Base-by-base conservation (phyloP, 2,329 filamentous ascomycete species). In the Leptodontidium sp. region DNA sequence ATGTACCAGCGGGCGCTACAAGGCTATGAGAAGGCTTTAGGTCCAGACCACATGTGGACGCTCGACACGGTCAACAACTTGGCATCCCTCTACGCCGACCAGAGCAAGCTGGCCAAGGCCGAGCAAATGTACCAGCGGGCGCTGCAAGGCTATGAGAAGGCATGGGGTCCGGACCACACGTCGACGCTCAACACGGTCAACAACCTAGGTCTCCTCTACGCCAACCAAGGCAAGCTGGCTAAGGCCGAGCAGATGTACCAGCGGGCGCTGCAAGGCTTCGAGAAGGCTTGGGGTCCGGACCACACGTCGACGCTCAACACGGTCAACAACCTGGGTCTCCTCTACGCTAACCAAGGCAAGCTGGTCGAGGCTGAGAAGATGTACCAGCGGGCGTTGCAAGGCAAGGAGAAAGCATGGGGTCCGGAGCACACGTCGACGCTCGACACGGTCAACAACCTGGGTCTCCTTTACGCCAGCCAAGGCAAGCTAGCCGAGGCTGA, bases 341-440 rank as follows among this genome's bases (percentile, higher is more conserved):
- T 61, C 58, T 61, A 61, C 8, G 7, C 9, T 1, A 15, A 47
- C 24, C 21, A 61, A 17, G 40, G 58, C 40, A 61, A 45, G 58
- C 12, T 43, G 4, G 40, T 15, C 58, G 38, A 47, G 58, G 40
- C 58, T 26, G 58, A 61, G 58, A 40, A 47, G 38, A 47, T 61
- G 21, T 61, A 47, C 58, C 40, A 61, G 38, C 40, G 21, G 17
- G 58, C 58, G 21, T 40, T 61, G 12, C 21, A 61, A 61, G 58
- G 58, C 58, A 17, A 29, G 5, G 58, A 61, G 12, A 61, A 45
- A 5, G 40, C 58, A 29, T 61, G 2, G 2, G 75, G 75, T 49
- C 57, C 68, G 7, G 68, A 73, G 58, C 75, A 77, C 61, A 70
- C 64, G 21, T 75, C 66, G 52, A 76, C 76, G 47, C 70, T 78